Conservation (phyloP, 768 basidiomycete genomes). For the Termitomyces sp. region DNA sequence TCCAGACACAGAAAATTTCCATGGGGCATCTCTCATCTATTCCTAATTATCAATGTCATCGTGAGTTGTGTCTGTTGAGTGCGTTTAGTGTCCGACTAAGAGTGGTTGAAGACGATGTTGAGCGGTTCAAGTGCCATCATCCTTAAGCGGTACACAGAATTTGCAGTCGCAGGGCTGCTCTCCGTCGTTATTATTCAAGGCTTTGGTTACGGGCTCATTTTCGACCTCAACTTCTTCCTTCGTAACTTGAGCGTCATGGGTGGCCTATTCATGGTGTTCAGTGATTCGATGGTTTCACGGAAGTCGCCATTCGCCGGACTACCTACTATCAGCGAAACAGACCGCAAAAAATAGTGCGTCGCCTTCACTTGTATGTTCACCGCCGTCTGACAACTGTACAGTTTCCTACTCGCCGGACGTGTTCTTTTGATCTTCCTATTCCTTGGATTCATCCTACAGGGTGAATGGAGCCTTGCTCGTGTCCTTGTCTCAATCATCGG, state of each 20-base stretch:
- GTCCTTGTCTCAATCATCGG: conserved; percentile 89
- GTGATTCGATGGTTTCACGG: conserved; percentile 87
- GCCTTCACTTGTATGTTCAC: background rate
- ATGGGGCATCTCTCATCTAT: conserved; percentile 92
- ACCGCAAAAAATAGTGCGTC: conserved; percentile 95
- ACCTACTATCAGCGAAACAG: conserved; percentile 87
- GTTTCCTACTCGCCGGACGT: conserved; percentile 96
- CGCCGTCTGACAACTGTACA: conserved; percentile 27
- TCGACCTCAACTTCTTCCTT: conserved; percentile 99
- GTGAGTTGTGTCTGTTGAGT: conserved; percentile 50
- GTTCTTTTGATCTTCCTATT: conserved; percentile 98
- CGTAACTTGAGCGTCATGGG: conserved; percentile 98
- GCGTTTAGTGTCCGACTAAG: background rate
- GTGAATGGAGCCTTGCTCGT: conserved; percentile 84
- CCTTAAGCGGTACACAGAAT: conserved; percentile 83
- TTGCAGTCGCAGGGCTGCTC: conserved; percentile 86
- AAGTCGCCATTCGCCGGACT: conserved; percentile 90
- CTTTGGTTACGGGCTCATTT: conserved; percentile 98
- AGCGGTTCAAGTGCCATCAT: conserved; percentile 83
- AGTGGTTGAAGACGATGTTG: conserved; percentile 73
- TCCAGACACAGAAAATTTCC: conserved; percentile 91
- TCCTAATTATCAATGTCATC: conserved; percentile 87
- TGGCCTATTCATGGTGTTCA: conserved; percentile 98
- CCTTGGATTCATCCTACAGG: conserved; percentile 95
- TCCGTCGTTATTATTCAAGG: conserved; percentile 93